Percentiles rank a stretch among this genome's conserved stretches.
These are phyloP conservation scores for Trichosporon ovoides DNA, from an alignment of 1,284 basidiomycete species.

Conservation along the genomic window DNA sequence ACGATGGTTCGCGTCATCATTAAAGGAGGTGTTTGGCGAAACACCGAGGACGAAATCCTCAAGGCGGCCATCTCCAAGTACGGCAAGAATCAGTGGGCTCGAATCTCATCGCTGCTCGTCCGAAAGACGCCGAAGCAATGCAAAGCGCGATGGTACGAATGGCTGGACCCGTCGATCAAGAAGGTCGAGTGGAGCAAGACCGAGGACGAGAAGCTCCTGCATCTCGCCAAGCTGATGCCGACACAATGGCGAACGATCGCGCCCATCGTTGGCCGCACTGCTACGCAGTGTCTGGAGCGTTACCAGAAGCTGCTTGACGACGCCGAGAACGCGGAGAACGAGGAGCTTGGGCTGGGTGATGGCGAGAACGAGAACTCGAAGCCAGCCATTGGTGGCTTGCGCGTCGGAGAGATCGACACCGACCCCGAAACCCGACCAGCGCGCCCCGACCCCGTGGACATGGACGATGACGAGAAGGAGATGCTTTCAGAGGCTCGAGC, in stretches of 20 bases:
- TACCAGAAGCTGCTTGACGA: conserved; percentile 98
- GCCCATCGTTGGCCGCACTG: conserved; percentile 95
- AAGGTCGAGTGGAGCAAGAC: conserved; percentile 99
- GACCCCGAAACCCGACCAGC: conserved; percentile 99
- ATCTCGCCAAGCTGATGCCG: conserved; percentile 97
- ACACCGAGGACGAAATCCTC: conserved; percentile 82
- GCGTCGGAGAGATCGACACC: conserved; percentile 96
- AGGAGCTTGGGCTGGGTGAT: conserved; percentile 82
- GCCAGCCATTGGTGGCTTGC: conserved; percentile 81
- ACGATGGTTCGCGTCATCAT: conserved; percentile 74
- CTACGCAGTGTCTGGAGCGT: conserved; percentile 94
- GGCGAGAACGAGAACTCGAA: conserved; percentile 69
- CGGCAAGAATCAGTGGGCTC: conserved; percentile 89
- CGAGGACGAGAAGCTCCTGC: conserved; percentile 97
- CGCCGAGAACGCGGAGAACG: conserved; percentile 89
- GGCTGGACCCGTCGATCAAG: conserved; percentile 99
- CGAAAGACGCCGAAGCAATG: conserved; percentile 99
- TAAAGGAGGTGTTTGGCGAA: conserved; percentile 69
- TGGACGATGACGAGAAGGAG: conserved; percentile 99
- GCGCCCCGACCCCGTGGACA: conserved; percentile 96
- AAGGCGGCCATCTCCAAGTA: conserved; percentile 98
- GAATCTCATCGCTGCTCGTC: conserved; percentile 94
- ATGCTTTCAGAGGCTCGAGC: conserved; percentile 99
- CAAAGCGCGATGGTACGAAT: conserved; percentile 98
- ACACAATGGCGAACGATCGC: conserved; percentile 99